phyloP scores from a whole-genome alignment of 148 eudicot genomes.

The Rhododendron molle region DNA sequence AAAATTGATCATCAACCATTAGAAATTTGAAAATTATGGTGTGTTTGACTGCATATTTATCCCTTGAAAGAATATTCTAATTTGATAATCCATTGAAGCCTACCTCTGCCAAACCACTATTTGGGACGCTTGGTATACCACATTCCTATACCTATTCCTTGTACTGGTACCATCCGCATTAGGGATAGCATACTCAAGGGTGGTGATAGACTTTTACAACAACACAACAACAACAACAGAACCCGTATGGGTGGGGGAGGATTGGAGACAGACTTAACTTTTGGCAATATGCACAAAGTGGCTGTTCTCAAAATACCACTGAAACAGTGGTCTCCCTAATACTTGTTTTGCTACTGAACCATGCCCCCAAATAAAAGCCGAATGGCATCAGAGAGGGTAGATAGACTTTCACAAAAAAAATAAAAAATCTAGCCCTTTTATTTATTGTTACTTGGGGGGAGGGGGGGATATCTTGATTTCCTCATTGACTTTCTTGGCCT shows the following conservation, averaged over 20 bases:
- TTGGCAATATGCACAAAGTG: too few relatives aligned
- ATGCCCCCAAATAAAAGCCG: too few relatives aligned
- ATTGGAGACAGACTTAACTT: too few relatives aligned
- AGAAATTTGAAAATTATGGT: background rate
- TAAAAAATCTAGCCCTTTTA: background rate
- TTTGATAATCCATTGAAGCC: background rate
- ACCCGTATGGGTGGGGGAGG: too few relatives aligned
- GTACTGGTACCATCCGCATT: background rate
- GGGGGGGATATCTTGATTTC: background rate
- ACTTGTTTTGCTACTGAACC: too few relatives aligned
- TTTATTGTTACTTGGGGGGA: background rate
- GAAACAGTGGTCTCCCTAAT: too few relatives aligned
- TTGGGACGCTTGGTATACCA: background rate
- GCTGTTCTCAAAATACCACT: too few relatives aligned
- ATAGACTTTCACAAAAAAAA: background rate
- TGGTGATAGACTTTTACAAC: background rate
- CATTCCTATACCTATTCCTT: background rate
- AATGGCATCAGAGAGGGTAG: too few relatives aligned
- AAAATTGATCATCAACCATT: background rate
- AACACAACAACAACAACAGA: too few relatives aligned
- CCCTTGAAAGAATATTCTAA: slow-evolving; percentile 1
- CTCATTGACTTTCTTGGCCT: background rate
- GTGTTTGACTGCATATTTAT: background rate
- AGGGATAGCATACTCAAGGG: background rate
- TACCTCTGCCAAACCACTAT: background rate